These are phyloP conservation scores for Fusarium proliferatum DNA, from an alignment of 2,329 filamentous ascomycete species.

Conservation along the genomic window DNA sequence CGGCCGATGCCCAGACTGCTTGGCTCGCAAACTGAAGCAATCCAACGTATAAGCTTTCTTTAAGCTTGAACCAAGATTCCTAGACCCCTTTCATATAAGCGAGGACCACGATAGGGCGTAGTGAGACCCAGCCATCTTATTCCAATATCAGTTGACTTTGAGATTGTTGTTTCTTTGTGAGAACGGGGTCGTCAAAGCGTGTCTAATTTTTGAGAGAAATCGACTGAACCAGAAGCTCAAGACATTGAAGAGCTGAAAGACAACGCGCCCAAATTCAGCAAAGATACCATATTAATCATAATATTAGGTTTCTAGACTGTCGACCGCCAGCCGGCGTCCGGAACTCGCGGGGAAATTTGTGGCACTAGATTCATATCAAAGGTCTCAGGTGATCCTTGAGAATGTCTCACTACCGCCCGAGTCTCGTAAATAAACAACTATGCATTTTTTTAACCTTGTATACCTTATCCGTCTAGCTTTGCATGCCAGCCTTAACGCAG, in stretches of 20 bases:
- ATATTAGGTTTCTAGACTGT: too few relatives aligned
- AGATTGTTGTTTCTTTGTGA: background rate
- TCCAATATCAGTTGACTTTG: background rate
- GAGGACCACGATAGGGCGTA: background rate
- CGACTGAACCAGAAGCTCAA: too few relatives aligned
- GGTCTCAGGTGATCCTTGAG: background rate
- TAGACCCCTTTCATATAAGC: background rate
- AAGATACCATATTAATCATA: background rate
- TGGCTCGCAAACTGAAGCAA: background rate
- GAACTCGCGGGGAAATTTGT: background rate
- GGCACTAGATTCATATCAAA: background rate
- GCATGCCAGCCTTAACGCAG: background rate
- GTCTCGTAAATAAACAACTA: constrained; percentile 16
- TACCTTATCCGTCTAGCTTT: background rate
- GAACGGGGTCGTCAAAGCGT: background rate
- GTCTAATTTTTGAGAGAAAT: background rate
- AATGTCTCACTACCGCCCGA: constrained; percentile 2
- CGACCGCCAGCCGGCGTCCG: background rate
- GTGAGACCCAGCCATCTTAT: background rate
- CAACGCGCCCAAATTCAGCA: background rate
- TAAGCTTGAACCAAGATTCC: background rate
- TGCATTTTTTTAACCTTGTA: constrained; percentile 33
- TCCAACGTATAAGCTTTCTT: constrained; percentile 7
- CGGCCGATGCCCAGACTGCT: constrained; percentile 20
- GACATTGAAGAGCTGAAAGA: background rate